phyloP scores from a whole-genome alignment of 768 basidiomycete species.

The Russula emetica region DNA sequence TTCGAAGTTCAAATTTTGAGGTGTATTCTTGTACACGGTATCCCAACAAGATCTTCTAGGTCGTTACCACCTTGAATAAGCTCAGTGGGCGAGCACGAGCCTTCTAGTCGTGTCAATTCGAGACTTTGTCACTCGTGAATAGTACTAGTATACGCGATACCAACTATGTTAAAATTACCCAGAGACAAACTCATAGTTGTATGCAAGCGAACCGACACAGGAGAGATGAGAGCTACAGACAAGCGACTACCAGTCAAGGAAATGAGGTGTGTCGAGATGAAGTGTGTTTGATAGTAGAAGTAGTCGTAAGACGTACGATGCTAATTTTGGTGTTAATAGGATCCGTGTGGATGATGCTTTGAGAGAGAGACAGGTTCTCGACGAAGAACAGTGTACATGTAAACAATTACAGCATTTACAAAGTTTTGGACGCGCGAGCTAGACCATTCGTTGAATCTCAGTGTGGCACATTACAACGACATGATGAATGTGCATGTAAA shows the following conservation, averaged over 20 bases:
- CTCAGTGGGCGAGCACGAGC: not conserved
- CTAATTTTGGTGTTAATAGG: constrained; percentile 19
- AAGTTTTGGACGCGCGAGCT: constrained; percentile 3
- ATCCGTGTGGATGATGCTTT: constrained; percentile 20
- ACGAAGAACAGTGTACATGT: constrained; percentile 18
- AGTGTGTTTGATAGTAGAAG: constrained; percentile 3
- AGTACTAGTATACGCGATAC: not conserved
- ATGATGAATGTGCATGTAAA: constrained; percentile 2
- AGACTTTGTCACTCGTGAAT: not conserved
- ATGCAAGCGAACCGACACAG: constrained; percentile 4
- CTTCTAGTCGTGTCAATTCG: no score
- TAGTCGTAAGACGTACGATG: constrained; percentile 5
- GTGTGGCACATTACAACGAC: not conserved
- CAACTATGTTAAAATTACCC: not conserved
- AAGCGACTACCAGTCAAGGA: constrained; percentile 1
- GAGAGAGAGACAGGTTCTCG: not conserved
- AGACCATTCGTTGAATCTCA: constrained; percentile 6
- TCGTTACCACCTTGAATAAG: no score
- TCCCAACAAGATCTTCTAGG: no score
- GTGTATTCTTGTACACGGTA: no score
- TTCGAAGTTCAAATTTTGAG: no score
- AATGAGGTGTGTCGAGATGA: constrained; percentile 3
- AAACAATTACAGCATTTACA: constrained; percentile 21
- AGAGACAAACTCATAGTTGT: constrained; percentile 17
- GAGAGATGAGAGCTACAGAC: not conserved